Conservation (phyloP, 2,329 filamentous ascomycete species). For the Hymenoscyphus linearis region DNA sequence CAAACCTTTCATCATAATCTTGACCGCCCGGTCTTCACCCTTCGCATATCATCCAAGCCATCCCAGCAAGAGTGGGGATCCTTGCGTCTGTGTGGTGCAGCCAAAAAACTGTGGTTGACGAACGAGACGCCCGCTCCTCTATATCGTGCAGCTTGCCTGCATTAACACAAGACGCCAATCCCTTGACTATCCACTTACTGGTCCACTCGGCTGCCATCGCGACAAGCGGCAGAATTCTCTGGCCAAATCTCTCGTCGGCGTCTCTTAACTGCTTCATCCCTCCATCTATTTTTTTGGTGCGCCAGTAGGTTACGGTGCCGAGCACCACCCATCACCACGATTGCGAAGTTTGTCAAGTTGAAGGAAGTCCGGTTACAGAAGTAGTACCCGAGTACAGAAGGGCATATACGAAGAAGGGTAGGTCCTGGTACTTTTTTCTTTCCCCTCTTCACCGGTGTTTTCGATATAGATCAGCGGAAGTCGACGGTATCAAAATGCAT, state of each 20-base stretch:
- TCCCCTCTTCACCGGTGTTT: not conserved
- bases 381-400: not conserved
- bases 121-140: constrained; percentile 4
- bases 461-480: constrained; percentile 2
- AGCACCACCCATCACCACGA: constrained; percentile 14
- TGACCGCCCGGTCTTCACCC: not conserved
- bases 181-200: constrained; percentile 19
- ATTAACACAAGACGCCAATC: constrained; percentile 7
- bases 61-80: constrained; percentile 9
- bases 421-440: not conserved
- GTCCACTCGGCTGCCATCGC: constrained; percentile 7
- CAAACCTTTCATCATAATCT: not conserved
- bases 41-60: constrained; percentile 1
- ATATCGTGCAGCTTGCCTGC: constrained; percentile 12
- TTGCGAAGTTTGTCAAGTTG: not conserved
- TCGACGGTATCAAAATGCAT: constrained; percentile 4
- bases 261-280: constrained; percentile 14
- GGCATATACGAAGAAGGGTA: constrained; percentile 8
- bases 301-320: constrained; percentile 21
- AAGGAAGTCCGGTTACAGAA: not conserved
- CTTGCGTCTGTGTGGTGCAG: not conserved
- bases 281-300: constrained; percentile 9
- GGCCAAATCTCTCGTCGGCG: constrained; percentile 14
- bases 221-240: constrained; percentile 17
- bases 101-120: constrained; percentile 1